Conservation (phyloP, 2,329 filamentous ascomycete species). For the Ascochyta pisi region DNA sequence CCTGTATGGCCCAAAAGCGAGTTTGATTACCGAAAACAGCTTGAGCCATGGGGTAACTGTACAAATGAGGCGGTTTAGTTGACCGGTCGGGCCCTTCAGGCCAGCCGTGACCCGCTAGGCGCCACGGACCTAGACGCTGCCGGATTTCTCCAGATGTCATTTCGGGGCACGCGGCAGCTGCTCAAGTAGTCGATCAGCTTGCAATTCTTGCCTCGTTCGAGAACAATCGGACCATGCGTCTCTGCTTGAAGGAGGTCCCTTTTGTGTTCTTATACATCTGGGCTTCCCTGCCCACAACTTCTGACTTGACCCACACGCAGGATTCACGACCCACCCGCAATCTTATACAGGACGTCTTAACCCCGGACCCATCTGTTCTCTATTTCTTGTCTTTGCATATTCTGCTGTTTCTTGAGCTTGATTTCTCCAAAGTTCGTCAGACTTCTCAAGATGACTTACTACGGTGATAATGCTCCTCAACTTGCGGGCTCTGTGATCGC, state of each 20-base stretch:
- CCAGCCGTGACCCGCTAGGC: not conserved
- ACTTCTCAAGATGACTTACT: constrained; percentile 4
- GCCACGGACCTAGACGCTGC: not conserved
- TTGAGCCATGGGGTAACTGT: not conserved
- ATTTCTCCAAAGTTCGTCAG: not conserved
- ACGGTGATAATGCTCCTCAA: constrained; percentile 14
- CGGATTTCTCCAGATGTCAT: not conserved
- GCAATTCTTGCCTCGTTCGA: not conserved
- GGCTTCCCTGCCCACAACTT: constrained; percentile 1
- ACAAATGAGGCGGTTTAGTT: not conserved
- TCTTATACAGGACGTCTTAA: constrained; percentile 1
- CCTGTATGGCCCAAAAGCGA: not conserved
- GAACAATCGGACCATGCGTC: not conserved
- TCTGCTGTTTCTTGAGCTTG: not conserved
- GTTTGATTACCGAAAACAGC: not conserved
- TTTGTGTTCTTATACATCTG: not conserved
- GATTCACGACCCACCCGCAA: constrained; percentile 4
- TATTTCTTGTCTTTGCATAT: not conserved
- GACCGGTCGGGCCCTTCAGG: not conserved
- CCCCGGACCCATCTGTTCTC: not conserved
- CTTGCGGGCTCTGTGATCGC: constrained; percentile 29
- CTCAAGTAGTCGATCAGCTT: constrained; percentile 2
- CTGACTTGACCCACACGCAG: constrained; percentile 4
- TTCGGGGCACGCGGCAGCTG: not conserved
- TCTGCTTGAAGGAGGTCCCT: not conserved